Evolutionary conservation across 2,329 filamentous ascomycete genomes (phyloP), one percentile per base, ranked within the genome.

Genomic region (Zasmidium citrigriseum): DNA sequence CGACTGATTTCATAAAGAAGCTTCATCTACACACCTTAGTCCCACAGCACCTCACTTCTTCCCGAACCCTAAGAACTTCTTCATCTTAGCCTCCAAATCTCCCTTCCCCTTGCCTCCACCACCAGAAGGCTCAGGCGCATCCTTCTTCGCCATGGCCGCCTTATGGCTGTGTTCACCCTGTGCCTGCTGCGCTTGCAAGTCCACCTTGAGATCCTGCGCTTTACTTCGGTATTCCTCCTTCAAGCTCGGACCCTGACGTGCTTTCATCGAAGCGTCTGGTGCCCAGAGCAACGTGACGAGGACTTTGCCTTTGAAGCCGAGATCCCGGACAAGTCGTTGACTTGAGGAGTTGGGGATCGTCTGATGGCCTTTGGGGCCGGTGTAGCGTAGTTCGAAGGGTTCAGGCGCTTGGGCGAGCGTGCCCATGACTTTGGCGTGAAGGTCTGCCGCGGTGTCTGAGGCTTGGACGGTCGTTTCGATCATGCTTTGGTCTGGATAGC

Each of bases 401-500:
- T 80, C 75, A 9, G 52, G 34, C 5, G 81, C 78, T 11, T 67
- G 58, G 1, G 86, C 83, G 73, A 99, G 87, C 61, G 93, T 86
- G 46, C 80, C 80, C 53, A 86, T 81, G 18, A 96, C 90, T 63
- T 89, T 91, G 14, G 80, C 78, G 75, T 98, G 91, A 1, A 99
- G 78, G 52, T 84, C 83, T 2, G 82, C 80, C 1, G 88, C 89
- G 0, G 89, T 91, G 54, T 93, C 88, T 1, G 79, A 73, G 20
- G 86, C 85, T 1, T 81, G 82, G 64, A 96, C 86, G n/a, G 81
- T 83, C 76, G 88, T 88, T 52, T 91, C 85, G 27, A 92, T 85
- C 54, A 88, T 86, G 57, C 87, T 89, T 66, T 93, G 90, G 71
- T 98, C 93, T 0, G 93, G 93, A 67, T 97, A 93, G 23, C 93